Conservation (phyloP, 1,284 basidiomycete species). For the Agroathelia rolfsii region DNA sequence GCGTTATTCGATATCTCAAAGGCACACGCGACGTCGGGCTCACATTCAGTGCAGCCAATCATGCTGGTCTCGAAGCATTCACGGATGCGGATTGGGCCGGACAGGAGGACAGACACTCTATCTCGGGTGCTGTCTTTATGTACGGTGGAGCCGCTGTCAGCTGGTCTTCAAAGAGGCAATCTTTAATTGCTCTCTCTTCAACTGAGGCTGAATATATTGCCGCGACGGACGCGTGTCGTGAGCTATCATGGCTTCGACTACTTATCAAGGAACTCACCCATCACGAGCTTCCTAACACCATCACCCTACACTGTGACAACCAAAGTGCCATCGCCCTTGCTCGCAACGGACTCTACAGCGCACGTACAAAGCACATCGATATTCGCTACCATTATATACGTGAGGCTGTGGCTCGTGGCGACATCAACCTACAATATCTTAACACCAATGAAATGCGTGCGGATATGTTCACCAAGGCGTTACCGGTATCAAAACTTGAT, state of each 20-base stretch:
- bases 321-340: constrained; percentile 20
- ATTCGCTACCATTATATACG: constrained; percentile 22
- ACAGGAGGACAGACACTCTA: constrained; percentile 19
- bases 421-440: constrained; percentile 11
- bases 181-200: constrained; percentile 23
- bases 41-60: constrained; percentile 16
- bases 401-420: constrained; percentile 14
- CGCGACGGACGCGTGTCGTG: constrained; percentile 16
- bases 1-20: constrained; percentile 32
- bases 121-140: constrained; percentile 27
- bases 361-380: constrained; percentile 25
- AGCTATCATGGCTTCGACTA: constrained; percentile 18
- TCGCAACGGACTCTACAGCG: constrained; percentile 16
- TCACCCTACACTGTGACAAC: constrained; percentile 20
- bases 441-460: constrained; percentile 14
- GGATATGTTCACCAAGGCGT: constrained; percentile 19
- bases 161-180: constrained; percentile 30
- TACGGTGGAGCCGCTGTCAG: constrained; percentile 21
- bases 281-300: constrained; percentile 4
- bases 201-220: constrained; percentile 34
- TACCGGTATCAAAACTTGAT: constrained; percentile 9
- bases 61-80: constrained; percentile 22
- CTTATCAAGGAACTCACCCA: constrained; percentile 17
- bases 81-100: constrained; percentile 32
- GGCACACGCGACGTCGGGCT: constrained; percentile 24